Evolutionary conservation across 2,329 filamentous ascomycete genomes (phyloP).

Genomic region (Hypoxylon sp.): DNA sequence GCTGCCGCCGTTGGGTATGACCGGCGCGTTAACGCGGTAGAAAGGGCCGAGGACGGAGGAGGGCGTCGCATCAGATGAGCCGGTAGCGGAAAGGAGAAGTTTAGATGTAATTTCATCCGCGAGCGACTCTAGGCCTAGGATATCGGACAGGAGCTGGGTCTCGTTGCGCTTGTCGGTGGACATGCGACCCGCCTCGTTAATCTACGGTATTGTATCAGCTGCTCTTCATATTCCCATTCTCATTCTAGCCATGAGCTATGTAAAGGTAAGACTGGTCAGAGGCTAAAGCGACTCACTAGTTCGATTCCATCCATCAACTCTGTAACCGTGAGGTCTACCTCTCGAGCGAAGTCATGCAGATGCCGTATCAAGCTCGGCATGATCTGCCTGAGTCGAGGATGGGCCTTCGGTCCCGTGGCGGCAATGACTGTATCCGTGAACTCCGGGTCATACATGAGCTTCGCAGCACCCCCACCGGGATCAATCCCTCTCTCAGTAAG

Average conservation of each 20-base stretch:
- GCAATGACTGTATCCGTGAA: conserved; percentile 83
- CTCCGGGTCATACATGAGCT: conserved; percentile 50
- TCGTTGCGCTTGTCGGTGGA: conserved; percentile 75
- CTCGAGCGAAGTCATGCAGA: conserved; percentile 85
- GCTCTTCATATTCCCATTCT: neutral
- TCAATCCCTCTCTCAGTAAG: conserved; percentile 8
- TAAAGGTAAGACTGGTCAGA: neutral
- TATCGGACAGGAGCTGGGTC: conserved; percentile 76
- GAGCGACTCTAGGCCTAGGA: conserved; percentile 80
- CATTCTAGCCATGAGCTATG: neutral
- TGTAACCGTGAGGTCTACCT: conserved; percentile 83
- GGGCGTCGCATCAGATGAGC: conserved; percentile 76
- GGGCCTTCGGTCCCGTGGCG: conserved; percentile 79
- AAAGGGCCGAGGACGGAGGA: conserved; percentile 89
- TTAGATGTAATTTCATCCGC: conserved; percentile 84
- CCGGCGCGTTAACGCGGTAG: conserved; percentile 81
- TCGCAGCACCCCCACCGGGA: neutral
- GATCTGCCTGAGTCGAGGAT: conserved; percentile 77
- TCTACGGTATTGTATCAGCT: conserved; percentile 52
- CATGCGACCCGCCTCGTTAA: conserved; percentile 78
- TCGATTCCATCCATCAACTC: conserved; percentile 82
- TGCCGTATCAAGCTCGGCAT: conserved; percentile 78
- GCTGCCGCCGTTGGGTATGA: conserved; percentile 76
- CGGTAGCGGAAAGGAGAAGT: conserved; percentile 72
- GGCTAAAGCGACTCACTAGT: conserved; percentile 59